Percentiles rank a stretch among this genome's conserved stretches.
These are phyloP conservation scores for Capsicum pubescens DNA, from an alignment of 257 asterid genomes.

Conservation along the genomic window DNA sequence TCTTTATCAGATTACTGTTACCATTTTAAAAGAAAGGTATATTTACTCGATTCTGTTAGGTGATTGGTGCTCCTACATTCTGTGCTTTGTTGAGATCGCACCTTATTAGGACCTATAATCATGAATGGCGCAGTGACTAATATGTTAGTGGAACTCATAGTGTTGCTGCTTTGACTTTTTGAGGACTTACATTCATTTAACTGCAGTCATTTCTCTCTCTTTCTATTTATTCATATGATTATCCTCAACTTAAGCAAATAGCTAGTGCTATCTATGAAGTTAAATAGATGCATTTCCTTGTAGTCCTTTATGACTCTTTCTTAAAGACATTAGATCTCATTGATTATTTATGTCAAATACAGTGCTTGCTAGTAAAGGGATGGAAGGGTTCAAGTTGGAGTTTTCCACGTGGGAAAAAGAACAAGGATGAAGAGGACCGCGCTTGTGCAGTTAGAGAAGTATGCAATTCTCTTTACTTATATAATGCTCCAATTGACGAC, in stretches of 20 bases:
- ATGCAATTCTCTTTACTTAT: conserved; percentile 30
- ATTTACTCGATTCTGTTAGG: neutral
- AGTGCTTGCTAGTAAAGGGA: conserved; percentile 87
- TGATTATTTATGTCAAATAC: conserved; percentile 27
- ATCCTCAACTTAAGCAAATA: neutral
- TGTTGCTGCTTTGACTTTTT: conserved; percentile 25
- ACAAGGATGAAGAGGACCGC: conserved; percentile 86
- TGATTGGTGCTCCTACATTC: neutral
- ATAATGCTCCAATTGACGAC: conserved; percentile 7
- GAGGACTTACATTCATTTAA: neutral
- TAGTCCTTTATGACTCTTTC: neutral
- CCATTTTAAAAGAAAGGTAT: neutral
- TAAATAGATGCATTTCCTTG: conserved; percentile 20
- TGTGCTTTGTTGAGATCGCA: neutral
- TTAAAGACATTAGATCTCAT: conserved; percentile 14
- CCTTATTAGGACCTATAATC: conserved; percentile 11
- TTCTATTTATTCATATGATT: neutral
- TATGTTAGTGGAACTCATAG: neutral
- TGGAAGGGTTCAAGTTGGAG: conserved; percentile 97
- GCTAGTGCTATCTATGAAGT: neutral
- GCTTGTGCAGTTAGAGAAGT: conserved; percentile 88
- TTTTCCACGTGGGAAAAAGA: conserved; percentile 93
- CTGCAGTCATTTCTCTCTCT: neutral
- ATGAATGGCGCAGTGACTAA: conserved; percentile 11
- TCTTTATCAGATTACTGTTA: neutral